A percentile compares a stretch with the other conserved stretches of the same genome.
Conservation (phyloP, 1,284 basidiomycete genomes). For the Puccinia polysora region DNA sequence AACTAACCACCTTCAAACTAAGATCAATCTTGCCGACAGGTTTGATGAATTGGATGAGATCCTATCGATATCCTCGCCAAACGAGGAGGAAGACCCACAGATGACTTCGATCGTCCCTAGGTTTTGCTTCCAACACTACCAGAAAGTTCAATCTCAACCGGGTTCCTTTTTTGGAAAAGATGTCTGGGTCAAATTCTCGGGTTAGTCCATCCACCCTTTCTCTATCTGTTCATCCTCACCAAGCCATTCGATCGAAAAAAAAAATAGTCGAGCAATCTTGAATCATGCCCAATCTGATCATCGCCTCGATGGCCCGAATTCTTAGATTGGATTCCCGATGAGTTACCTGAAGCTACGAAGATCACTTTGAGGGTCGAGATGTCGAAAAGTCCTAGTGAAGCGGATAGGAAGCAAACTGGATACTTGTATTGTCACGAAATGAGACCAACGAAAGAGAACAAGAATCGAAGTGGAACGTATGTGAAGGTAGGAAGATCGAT, state of each 20-base stretch:
- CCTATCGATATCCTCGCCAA: not conserved
- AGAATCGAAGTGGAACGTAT: not conserved
- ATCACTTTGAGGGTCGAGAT: conserved; percentile 18
- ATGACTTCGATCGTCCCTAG: not conserved
- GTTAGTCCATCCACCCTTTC: not conserved
- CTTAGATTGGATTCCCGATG: conserved; percentile 7
- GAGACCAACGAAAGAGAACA: not conserved
- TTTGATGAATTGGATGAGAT: conserved; percentile 13
- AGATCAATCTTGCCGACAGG: not conserved
- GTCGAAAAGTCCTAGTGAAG: not conserved
- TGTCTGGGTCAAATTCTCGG: conserved; percentile 8
- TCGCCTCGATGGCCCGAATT: not conserved
- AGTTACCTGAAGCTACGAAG: conserved; percentile 5
- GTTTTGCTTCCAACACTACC: conserved; percentile 32
- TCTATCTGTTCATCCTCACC: not conserved
- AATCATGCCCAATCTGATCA: not conserved
- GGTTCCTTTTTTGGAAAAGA: conserved; percentile 7
- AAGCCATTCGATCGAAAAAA: too few relatives aligned
- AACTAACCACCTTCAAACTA: too few relatives aligned
- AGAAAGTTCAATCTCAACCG: not conserved
- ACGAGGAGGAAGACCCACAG: not conserved
- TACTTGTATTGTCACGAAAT: conserved; percentile 39
- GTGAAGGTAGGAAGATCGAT: conserved; percentile 35
- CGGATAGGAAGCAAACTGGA: not conserved
- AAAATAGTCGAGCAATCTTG: not conserved